Conservation (phyloP, 1,284 basidiomycete species). For the Ceratobasidium sp. region DNA sequence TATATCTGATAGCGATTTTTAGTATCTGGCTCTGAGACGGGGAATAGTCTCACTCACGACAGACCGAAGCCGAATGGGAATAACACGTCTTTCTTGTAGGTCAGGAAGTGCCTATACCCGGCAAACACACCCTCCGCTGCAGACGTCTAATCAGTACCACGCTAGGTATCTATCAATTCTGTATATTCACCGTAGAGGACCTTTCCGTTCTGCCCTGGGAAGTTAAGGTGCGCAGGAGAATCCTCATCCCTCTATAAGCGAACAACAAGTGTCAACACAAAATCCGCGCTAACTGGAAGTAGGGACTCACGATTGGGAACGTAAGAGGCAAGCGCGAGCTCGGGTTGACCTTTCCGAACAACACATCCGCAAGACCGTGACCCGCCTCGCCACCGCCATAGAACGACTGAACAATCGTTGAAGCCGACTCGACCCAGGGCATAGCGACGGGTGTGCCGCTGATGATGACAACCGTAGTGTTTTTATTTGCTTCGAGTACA, state of each 20-base stretch:
- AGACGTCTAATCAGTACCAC: not conserved
- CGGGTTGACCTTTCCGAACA: slow-evolving; percentile 50
- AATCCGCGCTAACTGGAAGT: not conserved
- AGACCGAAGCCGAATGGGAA: slow-evolving; percentile 48
- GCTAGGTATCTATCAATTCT: not conserved
- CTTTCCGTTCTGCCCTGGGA: slow-evolving; percentile 43
- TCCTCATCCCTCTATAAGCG: slow-evolving; percentile 44
- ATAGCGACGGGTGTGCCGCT: slow-evolving; percentile 57
- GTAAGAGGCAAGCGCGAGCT: slow-evolving; percentile 46
- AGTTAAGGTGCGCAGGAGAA: slow-evolving; percentile 45
- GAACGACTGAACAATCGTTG: slow-evolving; percentile 69
- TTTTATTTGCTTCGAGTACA: slow-evolving; percentile 52
- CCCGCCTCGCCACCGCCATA: slow-evolving; percentile 60
- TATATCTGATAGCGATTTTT: slow-evolving; percentile 1
- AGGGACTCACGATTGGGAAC: slow-evolving; percentile 45
- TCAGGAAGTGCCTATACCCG: slow-evolving; percentile 47
- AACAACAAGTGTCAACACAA: not conserved
- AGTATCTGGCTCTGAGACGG: no score
- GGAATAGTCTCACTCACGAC: slow-evolving; percentile 41
- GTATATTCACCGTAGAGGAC: slow-evolving; percentile 37
- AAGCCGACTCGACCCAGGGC: slow-evolving; percentile 68
- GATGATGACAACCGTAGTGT: slow-evolving; percentile 63
- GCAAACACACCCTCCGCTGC: slow-evolving; percentile 47
- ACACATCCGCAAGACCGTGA: slow-evolving; percentile 49
- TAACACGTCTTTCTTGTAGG: slow-evolving; percentile 44